Evolutionary conservation across 2,329 filamentous ascomycete species (phyloP).

Genomic region (Aspergillus brunneoviolaceus): DNA sequence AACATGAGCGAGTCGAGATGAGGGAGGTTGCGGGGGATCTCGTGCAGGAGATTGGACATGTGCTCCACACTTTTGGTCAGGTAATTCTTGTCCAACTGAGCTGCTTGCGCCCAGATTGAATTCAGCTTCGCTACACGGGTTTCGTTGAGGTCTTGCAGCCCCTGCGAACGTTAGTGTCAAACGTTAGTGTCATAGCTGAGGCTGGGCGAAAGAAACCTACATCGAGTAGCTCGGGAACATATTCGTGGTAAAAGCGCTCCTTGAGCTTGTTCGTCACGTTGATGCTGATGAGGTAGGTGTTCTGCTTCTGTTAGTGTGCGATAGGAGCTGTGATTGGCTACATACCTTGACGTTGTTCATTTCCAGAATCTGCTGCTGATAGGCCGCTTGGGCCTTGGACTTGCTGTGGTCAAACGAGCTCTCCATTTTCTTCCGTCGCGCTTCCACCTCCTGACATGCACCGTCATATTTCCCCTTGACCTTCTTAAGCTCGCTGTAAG

Average conservation of each 20-base stretch:
- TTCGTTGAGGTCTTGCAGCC: conserved; percentile 87
- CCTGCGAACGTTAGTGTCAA: conserved; percentile 36
- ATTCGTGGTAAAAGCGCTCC: conserved; percentile 95
- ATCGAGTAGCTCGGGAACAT: conserved; percentile 89
- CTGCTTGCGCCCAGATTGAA: conserved; percentile 76
- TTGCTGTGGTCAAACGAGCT: conserved; percentile 84
- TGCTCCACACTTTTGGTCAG: conserved; percentile 71
- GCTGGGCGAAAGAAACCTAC: conserved; percentile 48
- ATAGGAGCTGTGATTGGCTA: not conserved
- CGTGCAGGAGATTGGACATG: conserved; percentile 69
- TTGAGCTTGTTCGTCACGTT: conserved; percentile 98
- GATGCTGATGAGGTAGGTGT: conserved; percentile 94
- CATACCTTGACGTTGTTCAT: conserved; percentile 87
- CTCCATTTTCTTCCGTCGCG: conserved; percentile 90
- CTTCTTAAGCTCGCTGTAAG: conserved; percentile 84
- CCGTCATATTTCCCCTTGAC: conserved; percentile 90
- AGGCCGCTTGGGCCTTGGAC: conserved; percentile 83
- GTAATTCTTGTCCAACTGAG: conserved; percentile 75
- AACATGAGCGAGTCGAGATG: conserved; percentile 97
- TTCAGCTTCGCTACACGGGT: conserved; percentile 84
- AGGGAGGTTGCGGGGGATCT: conserved; percentile 85
- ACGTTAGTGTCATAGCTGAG: conserved; percentile 8
- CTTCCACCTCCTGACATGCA: conserved; percentile 91
- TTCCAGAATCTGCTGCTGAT: conserved; percentile 86
- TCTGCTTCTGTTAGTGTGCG: conserved; percentile 50